A percentile compares a stretch with the other conserved stretches of the same genome.
These are phyloP conservation scores for Arthrobotrys entomopaga DNA, from an alignment of 2,329 filamentous ascomycete genomes.

Conservation along the genomic window DNA sequence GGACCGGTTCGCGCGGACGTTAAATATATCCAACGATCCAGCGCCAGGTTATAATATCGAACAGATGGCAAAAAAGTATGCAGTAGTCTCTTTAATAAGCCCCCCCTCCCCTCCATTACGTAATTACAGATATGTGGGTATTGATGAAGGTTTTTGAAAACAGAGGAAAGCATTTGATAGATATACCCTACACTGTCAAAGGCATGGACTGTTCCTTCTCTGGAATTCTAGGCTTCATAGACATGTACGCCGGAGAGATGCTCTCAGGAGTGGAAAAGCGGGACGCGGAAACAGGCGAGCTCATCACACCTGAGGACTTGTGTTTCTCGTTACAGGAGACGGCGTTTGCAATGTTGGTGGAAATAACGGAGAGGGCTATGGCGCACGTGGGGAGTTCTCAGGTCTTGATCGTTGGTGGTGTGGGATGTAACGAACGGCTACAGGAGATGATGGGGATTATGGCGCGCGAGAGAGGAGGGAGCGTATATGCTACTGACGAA, in stretches of 20 bases:
- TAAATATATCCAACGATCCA: constrained; percentile 92
- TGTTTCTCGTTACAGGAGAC: constrained; percentile 97
- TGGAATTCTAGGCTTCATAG: constrained; percentile 85
- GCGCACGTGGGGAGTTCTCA: constrained; percentile 91
- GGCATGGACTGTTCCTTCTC: constrained; percentile 99
- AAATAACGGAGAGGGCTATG: constrained; percentile 98
- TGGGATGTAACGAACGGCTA: constrained; percentile 91
- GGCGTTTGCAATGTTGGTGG: constrained; percentile 94
- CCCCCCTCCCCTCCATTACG: too few relatives aligned
- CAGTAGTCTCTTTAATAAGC: neutral
- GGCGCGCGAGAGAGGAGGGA: constrained; percentile 87
- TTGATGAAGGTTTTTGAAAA: neutral
- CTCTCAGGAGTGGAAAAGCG: constrained; percentile 62
- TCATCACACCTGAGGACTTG: constrained; percentile 81
- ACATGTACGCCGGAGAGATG: constrained; percentile 79
- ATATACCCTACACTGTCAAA: constrained; percentile 95
- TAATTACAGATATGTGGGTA: too few relatives aligned
- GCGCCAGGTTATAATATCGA: constrained; percentile 98
- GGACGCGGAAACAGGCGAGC: constrained; percentile 60
- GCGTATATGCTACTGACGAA: constrained; percentile 94
- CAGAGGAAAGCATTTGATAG: constrained; percentile 73
- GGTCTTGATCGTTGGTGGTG: constrained; percentile 93
- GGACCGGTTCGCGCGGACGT: constrained; percentile 90
- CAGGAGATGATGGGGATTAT: constrained; percentile 99
- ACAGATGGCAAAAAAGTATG: constrained; percentile 78